Base-by-base conservation (phyloP, 2,329 filamentous ascomycete species). In the Daldinia eschscholtzii region DNA sequence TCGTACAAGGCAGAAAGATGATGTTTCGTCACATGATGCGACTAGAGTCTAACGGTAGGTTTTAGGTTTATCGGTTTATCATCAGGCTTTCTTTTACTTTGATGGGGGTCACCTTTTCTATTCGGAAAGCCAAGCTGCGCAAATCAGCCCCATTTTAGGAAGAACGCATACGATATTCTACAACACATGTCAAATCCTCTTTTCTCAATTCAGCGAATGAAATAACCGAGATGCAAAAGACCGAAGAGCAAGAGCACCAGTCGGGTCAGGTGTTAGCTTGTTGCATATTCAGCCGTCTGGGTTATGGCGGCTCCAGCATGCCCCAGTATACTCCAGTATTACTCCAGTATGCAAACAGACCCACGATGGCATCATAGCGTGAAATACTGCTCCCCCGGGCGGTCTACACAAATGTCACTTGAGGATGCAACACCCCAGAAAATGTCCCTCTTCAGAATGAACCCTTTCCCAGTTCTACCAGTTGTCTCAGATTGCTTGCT, bases 301-400 rank as follows among this genome's bases (percentile, higher is more conserved):
- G 57, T 57, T 57, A 62, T 60, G 60, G 70, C 61, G 64, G 61
- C 67, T 70, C 67, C 60, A 59, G 20, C 20, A 23, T 23, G 20
- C 20, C 20, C 20, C 20, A 23, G 20, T 23, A 23, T 23, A 23
- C 20, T 23, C 20, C 20, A 50, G 13, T 15, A 50, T 64, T 67
- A 23, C 46, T 15, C 4, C 26, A 50, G 15, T 52, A 65, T 67
- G 70, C 67, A 67, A 35, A 41, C 10, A 59, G 70, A 70, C 64
- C 70, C 67, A 72, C 70, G 70, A 72, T 72, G 67, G 64, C 67
- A 72, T 72, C 67, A 72, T 72, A 71, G 68, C 46, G 42, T 65
- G 20, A 65, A 65, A 41, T 35, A 56, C 46, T 28, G 50, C 30
- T 26, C 56, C 57, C 63, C 57, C 65, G 64, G 57, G 67, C 70